These are phyloP conservation scores for Mycena indigotica DNA, from an alignment of 768 basidiomycete genomes.

Conservation along the genomic window DNA sequence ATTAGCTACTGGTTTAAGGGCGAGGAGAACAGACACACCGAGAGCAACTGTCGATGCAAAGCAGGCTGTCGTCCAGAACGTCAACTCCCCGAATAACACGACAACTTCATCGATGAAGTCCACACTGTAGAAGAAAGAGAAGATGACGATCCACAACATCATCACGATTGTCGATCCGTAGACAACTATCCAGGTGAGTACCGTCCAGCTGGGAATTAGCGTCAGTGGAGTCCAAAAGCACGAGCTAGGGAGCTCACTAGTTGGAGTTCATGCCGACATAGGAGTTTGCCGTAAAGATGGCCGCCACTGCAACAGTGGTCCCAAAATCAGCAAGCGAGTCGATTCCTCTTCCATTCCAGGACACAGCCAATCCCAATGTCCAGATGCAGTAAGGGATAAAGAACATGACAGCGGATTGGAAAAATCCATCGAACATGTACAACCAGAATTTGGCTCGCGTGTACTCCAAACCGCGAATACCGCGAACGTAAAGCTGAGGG, in stretches of 20 bases:
- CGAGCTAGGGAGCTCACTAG: conserved; percentile 63
- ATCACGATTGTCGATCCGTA: conserved; percentile 80
- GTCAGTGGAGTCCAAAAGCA: conserved; percentile 25
- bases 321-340: conserved; percentile 87
- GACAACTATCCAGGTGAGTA: conserved; percentile 82
- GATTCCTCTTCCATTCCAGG: conserved; percentile 80
- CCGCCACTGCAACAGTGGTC: conserved; percentile 85
- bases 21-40: conserved; percentile 45
- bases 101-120: conserved; percentile 75
- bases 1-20: conserved; percentile 1
- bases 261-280: conserved; percentile 89
- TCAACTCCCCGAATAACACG: conserved; percentile 74
- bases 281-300: conserved; percentile 85
- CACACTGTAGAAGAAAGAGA: conserved; percentile 74
- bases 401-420: conserved; percentile 86
- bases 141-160: conserved; percentile 86
- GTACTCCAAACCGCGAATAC: conserved; percentile 92
- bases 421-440: conserved; percentile 93
- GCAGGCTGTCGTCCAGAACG: conserved; percentile 82
- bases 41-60: conserved; percentile 72
- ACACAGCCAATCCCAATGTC: conserved; percentile 61
- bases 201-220: conserved; percentile 65
- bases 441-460: conserved; percentile 90
- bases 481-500: conserved; percentile 94
- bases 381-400: conserved; percentile 83